A percentile compares a stretch with the other conserved stretches of the same genome.
Conservation (phyloP, 805 yeast genomes). For the Monosporozyma yasuniensis region DNA sequence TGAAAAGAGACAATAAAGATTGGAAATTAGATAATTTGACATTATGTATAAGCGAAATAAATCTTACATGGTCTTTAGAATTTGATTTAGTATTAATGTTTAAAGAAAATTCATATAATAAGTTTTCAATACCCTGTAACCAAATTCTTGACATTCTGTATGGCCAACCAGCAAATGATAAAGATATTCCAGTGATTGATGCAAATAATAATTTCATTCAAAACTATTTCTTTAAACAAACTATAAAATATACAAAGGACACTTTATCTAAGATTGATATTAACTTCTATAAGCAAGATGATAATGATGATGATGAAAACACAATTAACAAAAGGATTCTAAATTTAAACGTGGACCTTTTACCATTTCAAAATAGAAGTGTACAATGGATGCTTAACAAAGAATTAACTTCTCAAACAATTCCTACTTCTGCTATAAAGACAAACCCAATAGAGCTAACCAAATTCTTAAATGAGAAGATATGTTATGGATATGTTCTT, state of each 20-base stretch:
- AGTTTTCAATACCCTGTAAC: slow-evolving; percentile 20
- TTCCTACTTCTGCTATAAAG: neutral
- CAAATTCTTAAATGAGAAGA: slow-evolving; percentile 16
- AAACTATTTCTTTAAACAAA: slow-evolving; percentile 19
- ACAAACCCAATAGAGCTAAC: slow-evolving; percentile 3
- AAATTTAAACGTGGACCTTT: slow-evolving; percentile 14
- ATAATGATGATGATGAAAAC: too few species aligned
- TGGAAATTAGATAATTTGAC: neutral
- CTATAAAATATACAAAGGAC: slow-evolving; percentile 15
- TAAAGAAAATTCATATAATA: slow-evolving; percentile 14
- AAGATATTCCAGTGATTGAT: neutral
- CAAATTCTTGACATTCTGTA: slow-evolving; percentile 17
- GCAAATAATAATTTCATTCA: slow-evolving; percentile 16
- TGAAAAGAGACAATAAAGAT: slow-evolving; percentile 6
- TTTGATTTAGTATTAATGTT: slow-evolving; percentile 4
- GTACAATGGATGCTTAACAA: slow-evolving; percentile 28
- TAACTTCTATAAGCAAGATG: slow-evolving; percentile 1
- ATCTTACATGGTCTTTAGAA: neutral
- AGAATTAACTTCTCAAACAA: slow-evolving; percentile 9
- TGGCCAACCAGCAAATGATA: slow-evolving; percentile 6
- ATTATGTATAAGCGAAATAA: neutral
- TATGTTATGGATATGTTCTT: slow-evolving; percentile 25
- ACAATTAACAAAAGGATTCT: slow-evolving; percentile 4
- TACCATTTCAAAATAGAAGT: slow-evolving; percentile 27
- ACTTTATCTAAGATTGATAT: slow-evolving; percentile 5